phyloP scores from a whole-genome alignment of 1,139 yeast species.

The Debaryomyces subglobosus region DNA sequence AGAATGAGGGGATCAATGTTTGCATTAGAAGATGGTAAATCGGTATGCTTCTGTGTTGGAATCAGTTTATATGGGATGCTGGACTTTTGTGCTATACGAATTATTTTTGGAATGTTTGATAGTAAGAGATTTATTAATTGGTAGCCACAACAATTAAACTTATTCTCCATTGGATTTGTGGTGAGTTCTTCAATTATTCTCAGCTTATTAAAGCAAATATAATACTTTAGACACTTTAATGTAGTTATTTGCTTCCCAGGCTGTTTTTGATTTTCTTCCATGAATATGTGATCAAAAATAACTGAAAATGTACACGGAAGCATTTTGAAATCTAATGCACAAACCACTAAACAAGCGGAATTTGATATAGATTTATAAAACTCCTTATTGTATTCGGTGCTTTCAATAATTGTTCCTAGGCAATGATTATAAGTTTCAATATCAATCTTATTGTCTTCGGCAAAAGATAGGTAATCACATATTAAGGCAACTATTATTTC shows the following conservation, averaged over 20 bases:
- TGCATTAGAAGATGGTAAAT: neutral
- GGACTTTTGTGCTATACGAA: neutral
- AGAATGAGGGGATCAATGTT: constrained; percentile 6
- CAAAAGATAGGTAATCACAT: constrained; percentile 11
- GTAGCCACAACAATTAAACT: constrained; percentile 12
- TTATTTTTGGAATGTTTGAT: constrained; percentile 4
- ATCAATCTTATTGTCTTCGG: constrained; percentile 9
- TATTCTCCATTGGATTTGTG: constrained; percentile 14
- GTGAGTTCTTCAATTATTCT: constrained; percentile 10
- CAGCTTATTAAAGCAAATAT: constrained; percentile 20
- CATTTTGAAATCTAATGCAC: constrained; percentile 11
- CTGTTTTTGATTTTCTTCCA: neutral
- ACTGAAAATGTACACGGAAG: constrained; percentile 9
- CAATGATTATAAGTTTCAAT: constrained; percentile 7
- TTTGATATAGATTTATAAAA: neutral
- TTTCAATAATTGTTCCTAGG: constrained; percentile 5
- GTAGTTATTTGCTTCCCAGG: constrained; percentile 4
- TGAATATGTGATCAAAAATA: constrained; percentile 8
- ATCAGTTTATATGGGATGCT: constrained; percentile 1
- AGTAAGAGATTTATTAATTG: constrained; percentile 8
- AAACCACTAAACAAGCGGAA: constrained; percentile 9
- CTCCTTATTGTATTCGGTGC: neutral
- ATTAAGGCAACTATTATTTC: constrained; percentile 4
- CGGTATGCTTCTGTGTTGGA: neutral
- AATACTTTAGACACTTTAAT: constrained; percentile 15